These are phyloP conservation scores for Aspergillus nidulans DNA, from an alignment of 495 filamentous ascomycete species.

Conservation along the genomic window DNA sequence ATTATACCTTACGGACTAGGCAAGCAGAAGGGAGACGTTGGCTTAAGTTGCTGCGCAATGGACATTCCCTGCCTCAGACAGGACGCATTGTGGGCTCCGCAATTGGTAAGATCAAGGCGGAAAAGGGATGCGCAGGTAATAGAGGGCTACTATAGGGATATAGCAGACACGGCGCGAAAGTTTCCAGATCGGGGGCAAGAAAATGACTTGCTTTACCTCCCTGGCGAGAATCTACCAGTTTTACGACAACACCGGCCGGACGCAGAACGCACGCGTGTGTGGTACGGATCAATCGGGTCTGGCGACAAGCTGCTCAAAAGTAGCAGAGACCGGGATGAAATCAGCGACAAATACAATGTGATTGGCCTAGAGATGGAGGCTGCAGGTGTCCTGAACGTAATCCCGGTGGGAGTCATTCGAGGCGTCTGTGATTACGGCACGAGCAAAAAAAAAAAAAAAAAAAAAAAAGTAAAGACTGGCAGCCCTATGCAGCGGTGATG, in stretches of 20 bases:
- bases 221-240: not conserved
- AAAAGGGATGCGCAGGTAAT: not conserved
- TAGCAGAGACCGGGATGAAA: not conserved
- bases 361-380: slow-evolving; percentile 14
- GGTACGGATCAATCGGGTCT: not conserved
- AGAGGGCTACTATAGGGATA: not conserved
- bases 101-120: not conserved
- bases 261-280: not conserved
- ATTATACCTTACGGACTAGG: slow-evolving; percentile 24
- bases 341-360: not conserved
- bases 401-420: slow-evolving; percentile 30
- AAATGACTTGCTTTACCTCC: not conserved
- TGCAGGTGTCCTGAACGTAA: slow-evolving; percentile 19
- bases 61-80: slow-evolving; percentile 20
- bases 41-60: slow-evolving; percentile 17
- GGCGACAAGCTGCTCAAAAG: slow-evolving; percentile 2
- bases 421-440: slow-evolving; percentile 40
- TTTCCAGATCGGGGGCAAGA: not conserved
- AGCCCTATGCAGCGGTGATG: slow-evolving; percentile 15
- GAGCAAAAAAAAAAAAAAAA: slow-evolving; percentile 35
- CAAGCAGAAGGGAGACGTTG: slow-evolving; percentile 15
- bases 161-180: not conserved
- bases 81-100: not conserved
- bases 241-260: not conserved
- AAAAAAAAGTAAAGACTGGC: slow-evolving; percentile 34